Evolutionary conservation across 2,329 filamentous ascomycete species (phyloP).

Genomic region (Neodidymelliopsis sp.): DNA sequence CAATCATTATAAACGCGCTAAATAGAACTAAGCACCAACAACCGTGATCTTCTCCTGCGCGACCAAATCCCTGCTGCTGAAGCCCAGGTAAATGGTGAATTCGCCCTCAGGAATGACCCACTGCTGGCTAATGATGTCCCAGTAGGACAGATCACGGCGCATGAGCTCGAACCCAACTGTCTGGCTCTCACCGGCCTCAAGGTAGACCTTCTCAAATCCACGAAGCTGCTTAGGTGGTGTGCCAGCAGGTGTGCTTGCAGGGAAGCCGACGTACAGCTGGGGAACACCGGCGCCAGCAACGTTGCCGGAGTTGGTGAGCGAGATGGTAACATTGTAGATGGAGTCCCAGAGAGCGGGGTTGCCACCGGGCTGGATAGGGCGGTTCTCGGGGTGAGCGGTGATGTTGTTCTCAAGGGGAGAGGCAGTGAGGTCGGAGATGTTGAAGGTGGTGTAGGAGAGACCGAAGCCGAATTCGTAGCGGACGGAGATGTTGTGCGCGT

Average conservation of each 20-base stretch:
- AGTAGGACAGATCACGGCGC: slow-evolving; percentile 84
- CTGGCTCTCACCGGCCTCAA: slow-evolving; percentile 65
- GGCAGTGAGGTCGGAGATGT: slow-evolving; percentile 70
- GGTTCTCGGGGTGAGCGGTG: slow-evolving; percentile 61
- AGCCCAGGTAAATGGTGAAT: slow-evolving; percentile 37
- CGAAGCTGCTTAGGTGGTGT: slow-evolving; percentile 58
- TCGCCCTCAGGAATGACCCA: slow-evolving; percentile 69
- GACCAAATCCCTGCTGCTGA: slow-evolving; percentile 38
- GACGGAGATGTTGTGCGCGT: slow-evolving; percentile 68
- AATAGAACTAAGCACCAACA: slow-evolving; percentile 14
- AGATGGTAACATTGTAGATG: slow-evolving; percentile 71
- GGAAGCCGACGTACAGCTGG: slow-evolving; percentile 65
- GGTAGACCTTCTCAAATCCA: slow-evolving; percentile 61
- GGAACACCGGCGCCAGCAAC: slow-evolving; percentile 60
- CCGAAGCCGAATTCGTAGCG: slow-evolving; percentile 84
- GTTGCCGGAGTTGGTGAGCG: slow-evolving; percentile 73
- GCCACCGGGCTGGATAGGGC: slow-evolving; percentile 53
- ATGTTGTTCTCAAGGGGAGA: slow-evolving; percentile 63
- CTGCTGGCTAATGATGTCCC: slow-evolving; percentile 78
- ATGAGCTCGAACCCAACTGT: slow-evolving; percentile 74
- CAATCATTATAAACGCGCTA: slow-evolving; percentile 14
- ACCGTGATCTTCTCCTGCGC: slow-evolving; percentile 30
- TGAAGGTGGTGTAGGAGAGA: slow-evolving; percentile 77
- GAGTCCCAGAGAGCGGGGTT: slow-evolving; percentile 68
- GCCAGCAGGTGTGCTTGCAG: slow-evolving; percentile 63